Evolutionary conservation across 331 rosid genomes (phyloP).

Genomic region (Dryas integrifolia): DNA sequence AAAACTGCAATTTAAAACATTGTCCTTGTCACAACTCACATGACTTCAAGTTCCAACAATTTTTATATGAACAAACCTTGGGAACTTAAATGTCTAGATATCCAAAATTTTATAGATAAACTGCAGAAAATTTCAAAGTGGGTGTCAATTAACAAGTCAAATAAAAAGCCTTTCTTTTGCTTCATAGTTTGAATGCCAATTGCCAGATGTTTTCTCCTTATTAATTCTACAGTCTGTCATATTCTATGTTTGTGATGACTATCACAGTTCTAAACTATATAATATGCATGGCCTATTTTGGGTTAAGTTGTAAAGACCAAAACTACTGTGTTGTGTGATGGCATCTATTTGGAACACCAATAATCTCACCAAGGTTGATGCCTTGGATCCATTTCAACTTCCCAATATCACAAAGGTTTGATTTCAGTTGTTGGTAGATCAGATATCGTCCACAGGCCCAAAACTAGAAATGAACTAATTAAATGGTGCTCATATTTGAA

Average conservation of each 20-base stretch:
- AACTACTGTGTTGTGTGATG: neutral
- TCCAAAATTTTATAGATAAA: neutral
- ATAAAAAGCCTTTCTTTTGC: neutral
- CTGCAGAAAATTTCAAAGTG: neutral
- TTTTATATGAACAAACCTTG: too few relatives aligned
- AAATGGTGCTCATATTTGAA: too few relatives aligned
- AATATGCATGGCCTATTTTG: too few relatives aligned
- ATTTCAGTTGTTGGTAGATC: neutral
- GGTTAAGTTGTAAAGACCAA: neutral
- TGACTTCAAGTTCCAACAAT: too few relatives aligned
- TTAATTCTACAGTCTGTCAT: too few relatives aligned
- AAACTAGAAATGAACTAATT: neutral
- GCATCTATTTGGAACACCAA: neutral
- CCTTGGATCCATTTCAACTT: neutral
- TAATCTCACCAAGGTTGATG: neutral
- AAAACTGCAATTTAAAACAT: too few relatives aligned
- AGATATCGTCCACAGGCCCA: neutral
- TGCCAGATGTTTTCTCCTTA: too few relatives aligned
- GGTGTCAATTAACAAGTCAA: neutral
- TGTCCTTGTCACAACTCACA: too few relatives aligned
- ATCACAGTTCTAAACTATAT: too few relatives aligned
- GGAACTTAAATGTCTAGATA: too few relatives aligned
- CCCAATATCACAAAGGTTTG: slow-evolving; percentile 16
- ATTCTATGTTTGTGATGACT: too few relatives aligned
- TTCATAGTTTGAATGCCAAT: too few relatives aligned